Conservation (phyloP, 768 basidiomycete species). For the Podaxis mareebaensis region DNA sequence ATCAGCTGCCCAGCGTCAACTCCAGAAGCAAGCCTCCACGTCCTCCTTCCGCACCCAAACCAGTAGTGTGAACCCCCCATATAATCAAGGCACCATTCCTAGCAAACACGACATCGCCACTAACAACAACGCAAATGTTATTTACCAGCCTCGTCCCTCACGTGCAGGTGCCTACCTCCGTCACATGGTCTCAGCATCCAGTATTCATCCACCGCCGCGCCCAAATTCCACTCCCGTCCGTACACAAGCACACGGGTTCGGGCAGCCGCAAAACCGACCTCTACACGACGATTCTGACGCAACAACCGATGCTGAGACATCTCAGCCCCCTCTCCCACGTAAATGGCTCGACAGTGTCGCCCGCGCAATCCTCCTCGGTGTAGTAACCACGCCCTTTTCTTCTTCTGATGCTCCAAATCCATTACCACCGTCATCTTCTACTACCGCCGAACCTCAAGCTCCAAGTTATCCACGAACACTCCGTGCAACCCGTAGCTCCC, state of each 20-base stretch:
- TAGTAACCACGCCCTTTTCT: slow-evolving; percentile 21
- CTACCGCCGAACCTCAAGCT: background rate
- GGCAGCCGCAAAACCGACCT: slow-evolving; percentile 23
- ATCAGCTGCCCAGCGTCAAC: slow-evolving; percentile 7
- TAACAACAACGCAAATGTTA: slow-evolving; percentile 28
- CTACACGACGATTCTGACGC: slow-evolving; percentile 31
- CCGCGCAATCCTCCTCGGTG: slow-evolving; percentile 60
- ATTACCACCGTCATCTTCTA: background rate
- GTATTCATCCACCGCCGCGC: slow-evolving; percentile 33
- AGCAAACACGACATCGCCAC: slow-evolving; percentile 21
- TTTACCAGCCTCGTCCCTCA: slow-evolving; percentile 41
- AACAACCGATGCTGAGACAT: slow-evolving; percentile 16
- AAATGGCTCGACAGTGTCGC: slow-evolving; percentile 77
- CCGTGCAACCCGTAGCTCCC: slow-evolving; percentile 38
- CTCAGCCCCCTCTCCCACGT: slow-evolving; percentile 56
- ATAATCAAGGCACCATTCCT: background rate
- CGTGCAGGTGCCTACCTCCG: slow-evolving; percentile 70
- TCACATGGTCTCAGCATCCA: slow-evolving; percentile 66
- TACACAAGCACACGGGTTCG: background rate
- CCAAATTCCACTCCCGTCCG: slow-evolving; percentile 33
- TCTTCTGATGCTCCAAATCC: slow-evolving; percentile 4
- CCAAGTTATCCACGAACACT: slow-evolving; percentile 21
- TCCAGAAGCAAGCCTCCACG: slow-evolving; percentile 5
- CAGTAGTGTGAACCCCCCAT: background rate
- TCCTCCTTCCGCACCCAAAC: slow-evolving; percentile 7